These are phyloP conservation scores for Colletotrichum nymphaeae DNA, from an alignment of 2,329 filamentous ascomycete species.

Conservation along the genomic window DNA sequence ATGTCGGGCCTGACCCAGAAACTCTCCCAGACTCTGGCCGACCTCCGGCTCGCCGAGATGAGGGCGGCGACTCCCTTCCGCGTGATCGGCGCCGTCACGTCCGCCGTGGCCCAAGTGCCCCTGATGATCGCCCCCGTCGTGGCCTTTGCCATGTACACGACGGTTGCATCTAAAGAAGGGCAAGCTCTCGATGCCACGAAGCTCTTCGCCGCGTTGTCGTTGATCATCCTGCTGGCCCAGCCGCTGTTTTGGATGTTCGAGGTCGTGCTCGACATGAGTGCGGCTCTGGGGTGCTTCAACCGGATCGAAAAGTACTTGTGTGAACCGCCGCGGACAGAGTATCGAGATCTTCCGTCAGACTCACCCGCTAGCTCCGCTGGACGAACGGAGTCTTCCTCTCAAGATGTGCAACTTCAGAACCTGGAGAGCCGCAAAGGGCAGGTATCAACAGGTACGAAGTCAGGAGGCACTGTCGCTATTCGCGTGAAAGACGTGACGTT, in stretches of 20 bases:
- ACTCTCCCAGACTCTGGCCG: slow-evolving; percentile 41
- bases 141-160: slow-evolving; percentile 32
- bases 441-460: neutral
- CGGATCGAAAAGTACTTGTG: slow-evolving; percentile 43
- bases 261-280: slow-evolving; percentile 35
- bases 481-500: slow-evolving; percentile 44
- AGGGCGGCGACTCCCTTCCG: slow-evolving; percentile 43
- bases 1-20: slow-evolving; percentile 59
- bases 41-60: slow-evolving; percentile 38
- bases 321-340: slow-evolving; percentile 42
- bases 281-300: slow-evolving; percentile 40
- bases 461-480: neutral
- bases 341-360: slow-evolving; percentile 25
- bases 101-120: slow-evolving; percentile 45
- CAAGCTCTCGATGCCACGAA: slow-evolving; percentile 27
- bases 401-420: neutral
- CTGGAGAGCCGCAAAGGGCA: neutral
- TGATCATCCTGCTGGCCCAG: slow-evolving; percentile 39
- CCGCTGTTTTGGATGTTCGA: slow-evolving; percentile 52
- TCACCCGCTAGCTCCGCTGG: neutral
- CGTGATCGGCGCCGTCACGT: slow-evolving; percentile 47
- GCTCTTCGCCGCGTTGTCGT: slow-evolving; percentile 38
- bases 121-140: slow-evolving; percentile 37
- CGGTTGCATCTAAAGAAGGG: slow-evolving; percentile 7
- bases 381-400: no score